Conservation (phyloP, 257 asterid genomes). For the Apocynum venetum region DNA sequence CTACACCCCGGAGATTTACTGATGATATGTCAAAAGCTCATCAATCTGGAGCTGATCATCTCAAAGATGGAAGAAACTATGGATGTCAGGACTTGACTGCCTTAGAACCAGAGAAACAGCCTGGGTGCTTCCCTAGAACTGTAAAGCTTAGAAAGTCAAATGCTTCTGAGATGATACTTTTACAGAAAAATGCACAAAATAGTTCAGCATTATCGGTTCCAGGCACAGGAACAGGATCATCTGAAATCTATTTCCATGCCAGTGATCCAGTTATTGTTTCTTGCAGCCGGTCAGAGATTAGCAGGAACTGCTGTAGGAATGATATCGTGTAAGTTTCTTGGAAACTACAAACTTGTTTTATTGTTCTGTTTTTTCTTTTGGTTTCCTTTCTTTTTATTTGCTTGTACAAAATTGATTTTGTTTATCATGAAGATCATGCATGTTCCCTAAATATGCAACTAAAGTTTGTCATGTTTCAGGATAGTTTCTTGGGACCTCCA, state of each 20-base stretch:
- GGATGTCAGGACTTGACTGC: slow-evolving; percentile 26
- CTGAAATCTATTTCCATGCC: slow-evolving; percentile 25
- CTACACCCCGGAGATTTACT: slow-evolving; percentile 22
- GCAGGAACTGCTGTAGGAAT: slow-evolving; percentile 18
- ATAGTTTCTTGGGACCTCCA: not conserved
- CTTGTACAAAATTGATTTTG: not conserved
- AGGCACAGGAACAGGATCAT: slow-evolving; percentile 11
- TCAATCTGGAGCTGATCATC: slow-evolving; percentile 22
- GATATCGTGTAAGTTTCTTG: slow-evolving; percentile 23
- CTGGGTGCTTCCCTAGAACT: slow-evolving; percentile 36
- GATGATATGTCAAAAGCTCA: not conserved
- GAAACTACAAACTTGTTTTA: not conserved
- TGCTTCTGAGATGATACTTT: slow-evolving; percentile 14
- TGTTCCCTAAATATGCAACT: not conserved
- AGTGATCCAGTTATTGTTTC: slow-evolving; percentile 25
- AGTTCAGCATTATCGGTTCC: slow-evolving; percentile 23
- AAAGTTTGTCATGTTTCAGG: not conserved
- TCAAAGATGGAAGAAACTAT: slow-evolving; percentile 20
- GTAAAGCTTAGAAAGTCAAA: slow-evolving; percentile 17
- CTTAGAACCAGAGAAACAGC: slow-evolving; percentile 27
- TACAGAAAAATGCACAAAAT: slow-evolving; percentile 14
- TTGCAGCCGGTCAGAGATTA: slow-evolving; percentile 22
- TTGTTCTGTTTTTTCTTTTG: not conserved
- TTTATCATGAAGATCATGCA: not conserved
- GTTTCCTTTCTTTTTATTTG: not conserved